These are phyloP conservation scores for Vaccinium corymbosum DNA, from an alignment of 148 eudicot genomes.

Conservation along the genomic window DNA sequence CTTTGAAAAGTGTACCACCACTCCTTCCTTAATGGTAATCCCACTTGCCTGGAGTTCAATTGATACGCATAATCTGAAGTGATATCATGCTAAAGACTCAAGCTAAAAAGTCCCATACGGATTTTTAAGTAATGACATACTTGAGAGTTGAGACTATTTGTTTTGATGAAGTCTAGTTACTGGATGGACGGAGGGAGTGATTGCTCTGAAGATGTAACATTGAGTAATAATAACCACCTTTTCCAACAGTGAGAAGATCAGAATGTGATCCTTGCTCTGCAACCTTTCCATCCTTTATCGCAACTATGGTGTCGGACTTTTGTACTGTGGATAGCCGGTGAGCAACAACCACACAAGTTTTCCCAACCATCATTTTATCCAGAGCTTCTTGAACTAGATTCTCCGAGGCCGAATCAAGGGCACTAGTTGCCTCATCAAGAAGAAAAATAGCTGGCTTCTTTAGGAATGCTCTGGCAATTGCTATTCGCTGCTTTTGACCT, in stretches of 20 bases:
- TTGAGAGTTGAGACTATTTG: background rate
- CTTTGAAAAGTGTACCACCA: no score
- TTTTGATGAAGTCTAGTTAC: background rate
- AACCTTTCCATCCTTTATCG: slow-evolving; percentile 32
- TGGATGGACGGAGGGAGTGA: background rate
- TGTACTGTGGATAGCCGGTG: slow-evolving; percentile 33
- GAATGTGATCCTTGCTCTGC: slow-evolving; percentile 35
- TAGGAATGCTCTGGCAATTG: slow-evolving; percentile 40
- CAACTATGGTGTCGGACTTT: slow-evolving; percentile 30
- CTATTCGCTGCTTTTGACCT: slow-evolving; percentile 44
- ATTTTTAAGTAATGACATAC: background rate
- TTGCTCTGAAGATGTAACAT: slow-evolving; percentile 19
- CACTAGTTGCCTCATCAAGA: slow-evolving; percentile 47
- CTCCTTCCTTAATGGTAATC: no score
- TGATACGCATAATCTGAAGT: background rate
- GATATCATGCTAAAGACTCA: background rate
- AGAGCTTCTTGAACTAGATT: slow-evolving; percentile 40
- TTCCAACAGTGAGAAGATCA: slow-evolving; percentile 24
- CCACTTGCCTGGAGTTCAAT: background rate
- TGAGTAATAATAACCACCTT: slow-evolving; percentile 23
- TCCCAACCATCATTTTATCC: slow-evolving; percentile 36
- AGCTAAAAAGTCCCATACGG: background rate
- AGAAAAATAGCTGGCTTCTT: slow-evolving; percentile 40
- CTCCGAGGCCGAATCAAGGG: slow-evolving; percentile 33
- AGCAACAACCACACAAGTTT: slow-evolving; percentile 44